phyloP scores from a whole-genome alignment of 1,139 yeast species.

The Suhomyces bokatorum region DNA sequence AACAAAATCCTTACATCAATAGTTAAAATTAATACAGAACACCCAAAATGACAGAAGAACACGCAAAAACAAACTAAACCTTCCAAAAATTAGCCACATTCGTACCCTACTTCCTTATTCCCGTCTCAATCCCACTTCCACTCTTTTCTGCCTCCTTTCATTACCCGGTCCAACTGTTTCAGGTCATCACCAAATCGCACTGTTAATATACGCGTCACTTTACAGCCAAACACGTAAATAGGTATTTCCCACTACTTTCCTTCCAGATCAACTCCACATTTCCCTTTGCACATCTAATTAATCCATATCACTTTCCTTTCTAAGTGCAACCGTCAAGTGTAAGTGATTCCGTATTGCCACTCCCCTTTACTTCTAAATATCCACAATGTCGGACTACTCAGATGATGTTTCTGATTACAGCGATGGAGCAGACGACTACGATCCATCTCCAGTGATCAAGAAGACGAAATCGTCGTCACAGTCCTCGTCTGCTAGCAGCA shows the following conservation, averaged over 20 bases:
- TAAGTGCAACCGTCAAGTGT: too few relatives aligned
- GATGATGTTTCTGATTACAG: conserved; percentile 5
- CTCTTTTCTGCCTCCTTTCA: too few relatives aligned
- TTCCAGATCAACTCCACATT: not conserved
- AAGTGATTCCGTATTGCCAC: not conserved
- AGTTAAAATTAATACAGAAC: too few relatives aligned
- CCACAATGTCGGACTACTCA: conserved; percentile 8
- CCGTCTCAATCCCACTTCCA: too few relatives aligned
- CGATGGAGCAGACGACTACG: conserved; percentile 6
- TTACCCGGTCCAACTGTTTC: too few relatives aligned
- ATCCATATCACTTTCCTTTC: not conserved
- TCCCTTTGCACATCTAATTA: not conserved
- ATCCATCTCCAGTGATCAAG: conserved; percentile 1
- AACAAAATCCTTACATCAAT: too few relatives aligned
- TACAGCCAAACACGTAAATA: not conserved
- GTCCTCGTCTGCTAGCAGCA: conserved; percentile 1
- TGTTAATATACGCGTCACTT: not conserved
- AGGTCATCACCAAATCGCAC: not conserved
- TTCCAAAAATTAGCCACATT: too few relatives aligned
- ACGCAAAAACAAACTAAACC: too few relatives aligned
- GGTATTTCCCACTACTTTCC: not conserved
- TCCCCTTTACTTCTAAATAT: not conserved
- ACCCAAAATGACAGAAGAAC: too few relatives aligned
- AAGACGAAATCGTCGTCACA: conserved; percentile 1
- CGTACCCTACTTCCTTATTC: too few relatives aligned